Base-by-base conservation (phyloP, 2,329 filamentous ascomycete species). In the Fusarium paranaense region DNA sequence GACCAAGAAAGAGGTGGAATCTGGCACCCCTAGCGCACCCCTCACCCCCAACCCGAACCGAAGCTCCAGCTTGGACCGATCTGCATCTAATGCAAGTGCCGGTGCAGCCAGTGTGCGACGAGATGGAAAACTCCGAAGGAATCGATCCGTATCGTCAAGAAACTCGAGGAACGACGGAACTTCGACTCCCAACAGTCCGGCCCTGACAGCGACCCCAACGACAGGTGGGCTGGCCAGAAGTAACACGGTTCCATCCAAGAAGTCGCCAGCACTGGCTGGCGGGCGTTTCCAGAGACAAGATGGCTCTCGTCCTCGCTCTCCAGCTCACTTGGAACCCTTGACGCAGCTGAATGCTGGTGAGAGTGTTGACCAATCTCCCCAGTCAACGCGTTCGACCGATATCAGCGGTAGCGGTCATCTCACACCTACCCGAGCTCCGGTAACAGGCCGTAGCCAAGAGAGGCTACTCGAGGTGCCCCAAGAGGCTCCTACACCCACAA, bases 241-340 rank as follows among this genome's bases (percentile, higher is more conserved):
- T 84, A 98, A 98, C 80, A 99, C 97, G 4, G 88, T 98, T 16
- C 97, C 97, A 1, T 97, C 96, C 0, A 97, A 97, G 80, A 93
- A 93, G 81, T 97, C 95, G 0, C 94, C 95, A 9, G 91, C 90
- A 10, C 83, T 95, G 50, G 86, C 90, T 45, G 88, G 91, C 2
- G 89, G 89, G 7, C 89, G 93, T n/a, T 93, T 95, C 77, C 88
- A 90, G 35, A 82, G 83, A 74, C 67, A 74, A 10, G 82, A 82
- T 9, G 77, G 69, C 30, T 71, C 80, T 13, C 77, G 78, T 5
- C 78, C 78, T 16, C 77, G 80, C 20, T 81, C 80, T 6, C 81
- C 80, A n/a, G 77, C 80, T 11, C 80, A 79, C 37, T 71, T 83
- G n/a, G 82, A 85, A 65, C 82, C 83, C 5, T 75, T 85, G 67